Percentiles rank a stretch among this genome's conserved stretches.
Conservation (phyloP, 2,329 filamentous ascomycete genomes). For the Sarocladium oryzae region DNA sequence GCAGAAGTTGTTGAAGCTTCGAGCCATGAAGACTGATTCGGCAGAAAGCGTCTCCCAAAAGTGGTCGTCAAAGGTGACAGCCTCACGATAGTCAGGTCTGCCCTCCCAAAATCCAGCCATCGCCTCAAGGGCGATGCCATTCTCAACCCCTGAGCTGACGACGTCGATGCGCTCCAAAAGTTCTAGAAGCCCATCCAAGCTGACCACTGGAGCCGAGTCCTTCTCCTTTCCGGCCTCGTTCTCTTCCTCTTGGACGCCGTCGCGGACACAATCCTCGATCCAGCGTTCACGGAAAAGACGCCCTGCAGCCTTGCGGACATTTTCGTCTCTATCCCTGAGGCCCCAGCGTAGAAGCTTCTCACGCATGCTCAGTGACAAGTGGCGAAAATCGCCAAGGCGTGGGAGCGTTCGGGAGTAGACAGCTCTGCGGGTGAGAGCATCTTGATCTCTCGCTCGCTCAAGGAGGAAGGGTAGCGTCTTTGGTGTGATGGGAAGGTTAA, state of each 20-base stretch:
- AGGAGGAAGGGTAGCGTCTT: slow-evolving; percentile 79
- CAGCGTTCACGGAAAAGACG: slow-evolving; percentile 90
- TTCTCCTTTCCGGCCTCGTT: slow-evolving; percentile 37
- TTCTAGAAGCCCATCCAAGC: slow-evolving; percentile 78
- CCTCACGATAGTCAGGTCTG: slow-evolving; percentile 73
- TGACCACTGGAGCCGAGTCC: slow-evolving; percentile 54
- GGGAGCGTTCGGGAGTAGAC: slow-evolving; percentile 85
- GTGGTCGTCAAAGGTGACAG: slow-evolving; percentile 62
- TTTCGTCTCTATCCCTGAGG: slow-evolving; percentile 86
- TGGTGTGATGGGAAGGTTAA: slow-evolving; percentile 83
- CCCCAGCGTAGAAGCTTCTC: slow-evolving; percentile 96
- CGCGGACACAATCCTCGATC: slow-evolving; percentile 88
- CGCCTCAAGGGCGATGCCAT: slow-evolving; percentile 84
- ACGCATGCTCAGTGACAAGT: slow-evolving; percentile 86
- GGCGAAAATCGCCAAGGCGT: slow-evolving; percentile 85
- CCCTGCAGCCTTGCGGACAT: slow-evolving; percentile 84
- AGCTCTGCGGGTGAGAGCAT: slow-evolving; percentile 74
- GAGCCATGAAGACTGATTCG: slow-evolving; percentile 82
- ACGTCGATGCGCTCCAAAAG: slow-evolving; percentile 91
- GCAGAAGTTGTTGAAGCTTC: slow-evolving; percentile 93
- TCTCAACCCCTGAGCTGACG: slow-evolving; percentile 81
- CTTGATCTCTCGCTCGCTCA: slow-evolving; percentile 84
- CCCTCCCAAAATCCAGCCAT: slow-evolving; percentile 97
- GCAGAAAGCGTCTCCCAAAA: slow-evolving; percentile 79
- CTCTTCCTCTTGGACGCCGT: slow-evolving; percentile 50